These are phyloP conservation scores for Ambispora gerdemannii DNA, from an alignment of 192 early-diverging fungal genomes.

Conservation along the genomic window DNA sequence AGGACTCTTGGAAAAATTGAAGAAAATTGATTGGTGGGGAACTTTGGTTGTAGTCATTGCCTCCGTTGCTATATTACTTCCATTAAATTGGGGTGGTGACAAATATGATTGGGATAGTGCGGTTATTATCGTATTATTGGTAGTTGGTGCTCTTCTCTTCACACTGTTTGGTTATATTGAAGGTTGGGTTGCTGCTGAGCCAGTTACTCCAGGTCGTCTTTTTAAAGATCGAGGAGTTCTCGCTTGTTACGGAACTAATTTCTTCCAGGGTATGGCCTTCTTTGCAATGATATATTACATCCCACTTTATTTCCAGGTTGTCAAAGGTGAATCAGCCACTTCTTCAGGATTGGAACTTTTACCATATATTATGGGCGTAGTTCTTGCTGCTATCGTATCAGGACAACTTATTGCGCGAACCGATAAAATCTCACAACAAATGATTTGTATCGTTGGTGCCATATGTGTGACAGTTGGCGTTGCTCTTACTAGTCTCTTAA, in stretches of 20 bases:
- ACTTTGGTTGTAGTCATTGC: conserved; percentile 54
- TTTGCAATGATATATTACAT: conserved; percentile 70
- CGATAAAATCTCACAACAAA: conserved; percentile 55
- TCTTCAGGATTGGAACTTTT: conserved; percentile 69
- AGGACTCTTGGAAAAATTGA: conserved; percentile 49
- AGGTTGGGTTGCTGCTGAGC: conserved; percentile 62
- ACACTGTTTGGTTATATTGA: conserved; percentile 62
- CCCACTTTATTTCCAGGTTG: conserved; percentile 80
- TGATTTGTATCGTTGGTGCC: conserved; percentile 61
- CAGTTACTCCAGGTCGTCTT: conserved; percentile 63
- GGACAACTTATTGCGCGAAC: conserved; percentile 55
- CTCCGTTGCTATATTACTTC: conserved; percentile 60
- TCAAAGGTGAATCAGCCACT: conserved; percentile 70
- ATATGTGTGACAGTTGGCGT: conserved; percentile 58
- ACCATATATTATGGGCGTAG: conserved; percentile 68
- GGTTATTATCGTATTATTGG: conserved; percentile 53
- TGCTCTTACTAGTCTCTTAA: conserved; percentile 64
- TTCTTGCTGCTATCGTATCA: conserved; percentile 60
- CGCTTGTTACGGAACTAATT: conserved; percentile 55
- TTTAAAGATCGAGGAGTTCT: conserved; percentile 60
- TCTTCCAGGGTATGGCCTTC: conserved; percentile 62
- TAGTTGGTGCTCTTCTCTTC: conserved; percentile 48
- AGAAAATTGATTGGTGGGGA: conserved; percentile 64
- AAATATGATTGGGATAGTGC: conserved; percentile 63
- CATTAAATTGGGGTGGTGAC: conserved; percentile 72